Evolutionary conservation across 2,329 filamentous ascomycete species (phyloP).

Genomic region (Teratosphaeria pseudoeucalypti): DNA sequence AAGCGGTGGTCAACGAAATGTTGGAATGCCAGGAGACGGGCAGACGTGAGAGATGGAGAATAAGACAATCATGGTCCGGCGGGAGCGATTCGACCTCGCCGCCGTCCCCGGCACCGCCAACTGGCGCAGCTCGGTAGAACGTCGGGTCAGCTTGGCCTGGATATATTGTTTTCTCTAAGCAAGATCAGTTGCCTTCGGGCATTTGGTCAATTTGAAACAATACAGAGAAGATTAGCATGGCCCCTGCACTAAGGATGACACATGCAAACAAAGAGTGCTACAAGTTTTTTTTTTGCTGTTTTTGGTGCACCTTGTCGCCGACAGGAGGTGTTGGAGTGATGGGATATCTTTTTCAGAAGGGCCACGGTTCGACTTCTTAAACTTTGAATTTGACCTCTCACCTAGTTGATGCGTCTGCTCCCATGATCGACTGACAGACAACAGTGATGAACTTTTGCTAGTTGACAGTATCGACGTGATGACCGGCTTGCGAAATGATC

Average conservation of each 20-base stretch:
- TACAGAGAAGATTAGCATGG: conserved; percentile 44
- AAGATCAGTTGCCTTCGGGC: conserved; percentile 14
- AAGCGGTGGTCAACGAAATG: not conserved
- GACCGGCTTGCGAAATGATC: not conserved
- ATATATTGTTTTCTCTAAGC: not conserved
- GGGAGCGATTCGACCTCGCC: not conserved
- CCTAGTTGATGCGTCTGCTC: too few species aligned
- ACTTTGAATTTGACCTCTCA: too few species aligned
- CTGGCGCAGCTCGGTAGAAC: not conserved
- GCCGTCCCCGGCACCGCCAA: too few species aligned
- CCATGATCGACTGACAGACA: too few species aligned
- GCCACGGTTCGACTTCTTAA: too few species aligned
- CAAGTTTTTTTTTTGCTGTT: conserved; percentile 53
- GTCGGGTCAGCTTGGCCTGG: not conserved
- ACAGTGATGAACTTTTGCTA: too few species aligned
- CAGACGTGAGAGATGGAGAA: not conserved
- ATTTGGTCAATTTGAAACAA: conserved; percentile 51
- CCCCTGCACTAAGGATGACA: conserved; percentile 87
- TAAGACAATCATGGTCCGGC: not conserved
- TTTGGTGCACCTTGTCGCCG: not conserved
- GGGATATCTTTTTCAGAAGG: not conserved
- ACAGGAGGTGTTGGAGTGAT: not conserved
- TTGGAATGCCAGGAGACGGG: not conserved
- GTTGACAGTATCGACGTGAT: too few species aligned
- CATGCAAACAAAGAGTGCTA: conserved; percentile 68